Evolutionary conservation across 257 asterid genomes (phyloP).

Genomic region (Paulownia fortunei): DNA sequence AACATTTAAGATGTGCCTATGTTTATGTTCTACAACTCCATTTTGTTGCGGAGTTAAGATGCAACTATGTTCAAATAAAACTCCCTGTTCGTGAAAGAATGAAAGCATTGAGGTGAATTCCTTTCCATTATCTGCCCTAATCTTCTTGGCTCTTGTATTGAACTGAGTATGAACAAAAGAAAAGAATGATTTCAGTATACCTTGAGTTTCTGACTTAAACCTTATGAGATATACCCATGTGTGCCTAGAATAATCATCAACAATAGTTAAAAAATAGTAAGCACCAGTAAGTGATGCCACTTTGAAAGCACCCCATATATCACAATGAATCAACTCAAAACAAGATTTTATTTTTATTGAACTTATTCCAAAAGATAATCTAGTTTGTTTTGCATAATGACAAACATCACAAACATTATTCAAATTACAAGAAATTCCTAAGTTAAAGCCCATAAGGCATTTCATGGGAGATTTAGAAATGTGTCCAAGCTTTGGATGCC

Average conservation of each 20-base stretch:
- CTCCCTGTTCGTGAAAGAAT: background rate
- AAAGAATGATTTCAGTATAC: background rate
- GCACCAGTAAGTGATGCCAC: background rate
- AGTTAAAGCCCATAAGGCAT: no score
- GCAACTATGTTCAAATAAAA: background rate
- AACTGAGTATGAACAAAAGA: background rate
- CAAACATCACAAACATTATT: background rate
- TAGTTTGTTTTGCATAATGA: background rate
- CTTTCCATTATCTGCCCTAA: background rate
- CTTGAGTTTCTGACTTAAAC: background rate
- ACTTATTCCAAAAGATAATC: background rate
- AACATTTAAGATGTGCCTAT: background rate
- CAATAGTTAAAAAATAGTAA: background rate
- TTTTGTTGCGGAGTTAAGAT: background rate
- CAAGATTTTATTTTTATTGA: background rate
- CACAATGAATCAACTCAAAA: background rate
- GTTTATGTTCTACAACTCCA: background rate
- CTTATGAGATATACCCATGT: background rate
- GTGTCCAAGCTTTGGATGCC: background rate
- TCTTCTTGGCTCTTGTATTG: no score
- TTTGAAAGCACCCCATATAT: background rate
- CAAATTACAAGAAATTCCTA: background rate
- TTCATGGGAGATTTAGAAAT: background rate
- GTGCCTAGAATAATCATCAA: background rate
- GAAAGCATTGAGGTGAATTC: background rate